These are phyloP conservation scores for Dissophora ornata DNA, from an alignment of 192 early-diverging fungal genomes.

Conservation along the genomic window DNA sequence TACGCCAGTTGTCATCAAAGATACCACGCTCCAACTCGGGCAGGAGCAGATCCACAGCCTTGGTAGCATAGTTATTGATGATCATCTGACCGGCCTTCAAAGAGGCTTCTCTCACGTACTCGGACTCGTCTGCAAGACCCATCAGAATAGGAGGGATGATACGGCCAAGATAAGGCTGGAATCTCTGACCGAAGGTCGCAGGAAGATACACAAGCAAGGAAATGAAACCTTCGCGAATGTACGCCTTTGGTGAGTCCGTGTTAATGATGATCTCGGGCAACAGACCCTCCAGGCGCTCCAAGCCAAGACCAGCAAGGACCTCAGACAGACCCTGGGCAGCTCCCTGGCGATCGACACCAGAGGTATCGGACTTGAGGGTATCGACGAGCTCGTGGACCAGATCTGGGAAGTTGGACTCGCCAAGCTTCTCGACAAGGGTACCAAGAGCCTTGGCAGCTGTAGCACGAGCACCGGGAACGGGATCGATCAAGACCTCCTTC, in stretches of 20 bases:
- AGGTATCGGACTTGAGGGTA: conserved; percentile 90
- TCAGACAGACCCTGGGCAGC: conserved; percentile 98
- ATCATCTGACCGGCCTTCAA: conserved; percentile 94
- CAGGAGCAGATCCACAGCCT: conserved; percentile 88
- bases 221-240: conserved; percentile 97
- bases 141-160: conserved; percentile 90
- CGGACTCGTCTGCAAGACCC: conserved; percentile 95
- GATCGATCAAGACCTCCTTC: conserved; percentile 92
- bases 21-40: conserved; percentile 91
- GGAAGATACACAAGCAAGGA: conserved; percentile 96
- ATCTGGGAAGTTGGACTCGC: conserved; percentile 93
- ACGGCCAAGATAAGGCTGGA: conserved; percentile 89
- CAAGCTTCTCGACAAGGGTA: conserved; percentile 89
- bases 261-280: conserved; percentile 92
- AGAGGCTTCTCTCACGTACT: conserved; percentile 92
- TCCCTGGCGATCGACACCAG: conserved; percentile 93
- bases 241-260: conserved; percentile 71
- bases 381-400: conserved; percentile 87
- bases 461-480: conserved; percentile 95
- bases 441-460: conserved; percentile 95
- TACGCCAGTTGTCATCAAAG: conserved; percentile 95
- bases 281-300: conserved; percentile 85
- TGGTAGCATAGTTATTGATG: conserved; percentile 89
- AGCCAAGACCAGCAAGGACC: conserved; percentile 89
- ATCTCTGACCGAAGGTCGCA: conserved; percentile 92